These are phyloP conservation scores for Flammula alnicola DNA, from an alignment of 1,284 basidiomycete genomes.

Conservation along the genomic window DNA sequence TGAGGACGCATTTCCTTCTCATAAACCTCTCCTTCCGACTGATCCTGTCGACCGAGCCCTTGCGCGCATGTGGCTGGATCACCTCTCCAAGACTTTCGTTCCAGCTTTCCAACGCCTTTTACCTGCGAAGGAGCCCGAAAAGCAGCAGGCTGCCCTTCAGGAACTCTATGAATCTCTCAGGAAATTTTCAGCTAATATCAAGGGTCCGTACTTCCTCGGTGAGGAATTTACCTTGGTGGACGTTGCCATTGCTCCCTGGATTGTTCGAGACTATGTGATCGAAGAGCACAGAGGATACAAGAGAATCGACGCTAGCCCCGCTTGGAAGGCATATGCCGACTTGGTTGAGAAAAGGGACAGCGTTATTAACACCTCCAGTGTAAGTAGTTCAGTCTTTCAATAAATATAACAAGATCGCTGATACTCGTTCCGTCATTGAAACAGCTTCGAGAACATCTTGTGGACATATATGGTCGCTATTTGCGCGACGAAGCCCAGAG, in stretches of 20 bases:
- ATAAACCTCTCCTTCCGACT: conserved; percentile 50
- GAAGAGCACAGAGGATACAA: conserved; percentile 55
- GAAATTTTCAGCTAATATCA: conserved; percentile 50
- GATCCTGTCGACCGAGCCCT: conserved; percentile 56
- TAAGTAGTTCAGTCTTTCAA: conserved; percentile 30
- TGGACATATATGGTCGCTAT: conserved; percentile 58
- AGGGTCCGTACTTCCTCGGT: conserved; percentile 65
- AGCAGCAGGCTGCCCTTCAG: conserved; percentile 48
- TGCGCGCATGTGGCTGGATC: conserved; percentile 59
- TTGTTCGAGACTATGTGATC: conserved; percentile 52
- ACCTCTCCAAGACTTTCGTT: conserved; percentile 53
- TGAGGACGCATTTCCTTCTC: conserved; percentile 58
- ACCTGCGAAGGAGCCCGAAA: conserved; percentile 54
- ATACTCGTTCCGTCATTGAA: neutral
- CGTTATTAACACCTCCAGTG: conserved; percentile 54
- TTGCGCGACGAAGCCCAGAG: conserved; percentile 62
- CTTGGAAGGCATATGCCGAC: conserved; percentile 53
- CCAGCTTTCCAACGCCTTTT: conserved; percentile 58
- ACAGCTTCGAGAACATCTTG: conserved; percentile 52
- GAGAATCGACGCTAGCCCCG: conserved; percentile 45
- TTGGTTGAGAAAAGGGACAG: conserved; percentile 50
- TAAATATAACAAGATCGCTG: neutral
- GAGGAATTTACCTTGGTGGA: conserved; percentile 62
- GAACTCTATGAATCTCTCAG: conserved; percentile 52
- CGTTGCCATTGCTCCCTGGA: conserved; percentile 63